phyloP scores from a whole-genome alignment of 2,329 filamentous ascomycete genomes.

The Neocatenulostroma microsporum region DNA sequence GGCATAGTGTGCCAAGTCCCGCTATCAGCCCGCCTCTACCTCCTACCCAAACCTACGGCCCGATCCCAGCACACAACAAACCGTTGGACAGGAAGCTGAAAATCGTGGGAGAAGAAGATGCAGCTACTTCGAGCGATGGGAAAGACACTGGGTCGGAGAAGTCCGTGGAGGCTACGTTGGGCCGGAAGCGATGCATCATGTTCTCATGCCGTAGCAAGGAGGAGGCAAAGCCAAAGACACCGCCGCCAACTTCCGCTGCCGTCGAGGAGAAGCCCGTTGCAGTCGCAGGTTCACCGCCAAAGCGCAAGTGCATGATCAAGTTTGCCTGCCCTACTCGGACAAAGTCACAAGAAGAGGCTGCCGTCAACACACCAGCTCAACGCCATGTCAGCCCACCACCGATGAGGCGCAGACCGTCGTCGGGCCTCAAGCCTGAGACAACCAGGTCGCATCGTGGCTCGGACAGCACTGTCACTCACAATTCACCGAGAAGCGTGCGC shows the following conservation, averaged over 20 bases:
- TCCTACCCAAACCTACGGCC: slow-evolving; percentile 41
- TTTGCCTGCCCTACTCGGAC: slow-evolving; percentile 63
- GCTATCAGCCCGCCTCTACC: slow-evolving; percentile 76
- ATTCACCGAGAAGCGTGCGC: slow-evolving; percentile 38
- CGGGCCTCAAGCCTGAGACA: slow-evolving; percentile 2
- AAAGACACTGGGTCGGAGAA: slow-evolving; percentile 39
- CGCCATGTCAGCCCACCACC: slow-evolving; percentile 38
- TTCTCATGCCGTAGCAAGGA: slow-evolving; percentile 75
- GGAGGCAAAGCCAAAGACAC: slow-evolving; percentile 35
- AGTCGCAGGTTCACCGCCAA: slow-evolving; percentile 31
- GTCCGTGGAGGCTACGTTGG: slow-evolving; percentile 54
- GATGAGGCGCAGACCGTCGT: slow-evolving; percentile 14
- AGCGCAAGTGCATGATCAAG: slow-evolving; percentile 59
- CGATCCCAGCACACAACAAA: slow-evolving; percentile 33
- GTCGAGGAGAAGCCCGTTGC: slow-evolving; percentile 8
- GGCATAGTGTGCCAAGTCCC: slow-evolving; percentile 69
- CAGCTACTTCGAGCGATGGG: too few relatives aligned
- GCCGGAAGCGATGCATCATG: slow-evolving; percentile 81
- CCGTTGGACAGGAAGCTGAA: slow-evolving; percentile 30
- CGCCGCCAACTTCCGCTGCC: slow-evolving; percentile 28
- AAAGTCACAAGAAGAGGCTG: slow-evolving; percentile 26
- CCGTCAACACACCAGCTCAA: slow-evolving; percentile 20
- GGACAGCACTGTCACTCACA: slow-evolving; percentile 44
- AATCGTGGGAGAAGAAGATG: slow-evolving; percentile 31
- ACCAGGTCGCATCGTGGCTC: slow-evolving; percentile 39